Base-by-base conservation (phyloP, 176 grass and related monocot species). In the Zizania latifolia region DNA sequence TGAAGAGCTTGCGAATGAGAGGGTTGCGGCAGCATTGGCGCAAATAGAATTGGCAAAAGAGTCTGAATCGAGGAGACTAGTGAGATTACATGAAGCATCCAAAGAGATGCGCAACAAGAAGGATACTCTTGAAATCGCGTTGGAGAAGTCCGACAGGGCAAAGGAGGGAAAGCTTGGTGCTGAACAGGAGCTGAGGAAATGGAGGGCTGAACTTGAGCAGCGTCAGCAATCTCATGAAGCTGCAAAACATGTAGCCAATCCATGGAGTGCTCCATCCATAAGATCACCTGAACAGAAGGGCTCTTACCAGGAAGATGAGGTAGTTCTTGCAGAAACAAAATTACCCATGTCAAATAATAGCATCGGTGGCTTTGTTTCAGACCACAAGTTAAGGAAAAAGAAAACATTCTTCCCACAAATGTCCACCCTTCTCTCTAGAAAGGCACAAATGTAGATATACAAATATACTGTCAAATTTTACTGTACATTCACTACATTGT, bases 171-270 rank as follows among this genome's bases (percentile, higher is more conserved):
- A 97, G 81, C 70, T 97, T 65, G 86, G 86, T n/a, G 91, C 74
- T 0, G 94, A 97, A 69, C 84, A 87, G 46, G 88, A 97, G 45
- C 60, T 97, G 86, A 90, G 94, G 82, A 93, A 91, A 86, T 94
- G 94, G 94, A 93, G 94, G 83, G 86, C 88, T 59, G 91, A 92
- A 28, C 82, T 84, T 51, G 79, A 72, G 38, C 91, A 85, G 43
- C 75, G 82, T 19, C 79, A 91, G 27, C n/a, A n/a, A n/a, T n/a
- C n/a, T n/a, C n/a, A n/a, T n/a, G 88, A 77, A 83, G 81, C 86
- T 39, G 75, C 86, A 36, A 89, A 88, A 37, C 74, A 73, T 40
- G 66, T 61, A 67, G 78, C 35, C 48, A 85, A 71, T 82, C 94
- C 86, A 75, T 30, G 73, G 61, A 80, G 46, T 21, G 74, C 54